Evolutionary conservation across 2,329 filamentous ascomycete genomes (phyloP), one percentile per base, ranked within the genome.

Genomic region (Zymoseptoria pseudotritici): DNA sequence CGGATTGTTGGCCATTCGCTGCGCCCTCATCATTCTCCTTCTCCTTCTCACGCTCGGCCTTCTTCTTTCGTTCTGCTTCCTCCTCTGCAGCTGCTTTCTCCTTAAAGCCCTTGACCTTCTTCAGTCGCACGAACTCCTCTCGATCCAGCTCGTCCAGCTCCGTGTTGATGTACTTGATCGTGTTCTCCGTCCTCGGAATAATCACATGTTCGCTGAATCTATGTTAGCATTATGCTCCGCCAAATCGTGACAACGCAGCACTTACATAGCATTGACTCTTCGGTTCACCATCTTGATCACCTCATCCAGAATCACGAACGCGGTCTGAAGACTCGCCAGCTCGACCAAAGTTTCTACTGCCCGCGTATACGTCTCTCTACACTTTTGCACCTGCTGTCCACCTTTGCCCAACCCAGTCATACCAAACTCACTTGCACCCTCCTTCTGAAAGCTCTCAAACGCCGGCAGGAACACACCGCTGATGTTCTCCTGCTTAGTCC

Each of bases 121-220:
- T 99, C 72, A 99, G 78, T 66, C 94, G 83, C 78, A 97, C 99
- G 75, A 99, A 99, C 74, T 99, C 94, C 75, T 97, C 94, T 80
- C 94, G 86, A 77, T 97, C 95, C 55, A 99, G 82, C 78, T 99
- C 94, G 73, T 99, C 94, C 17, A 99, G 84, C 75, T 99, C 94
- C 0, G 93, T 96, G 78, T 97, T 97, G 82, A 97, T 97, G 72
- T 97, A 99, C 78, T 96, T 97, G 80, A 99, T 99, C n/a, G 94
- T 99, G 72, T 97, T 99, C 75, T 99, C 94, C 13, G 94, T 99
- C 66, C 94, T 84, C 11, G 94, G 94, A 70, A 99, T 99, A 68
- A 99, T 97, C 69, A 99, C 90, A 75, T 95, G 89, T 76, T 94
- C 90, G 71, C 85, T 89, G 66, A 22, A 49, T 26, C n/a, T 17